Evolutionary conservation across 2,329 filamentous ascomycete genomes (phyloP).

Genomic region (Talaromyces verruculosus): DNA sequence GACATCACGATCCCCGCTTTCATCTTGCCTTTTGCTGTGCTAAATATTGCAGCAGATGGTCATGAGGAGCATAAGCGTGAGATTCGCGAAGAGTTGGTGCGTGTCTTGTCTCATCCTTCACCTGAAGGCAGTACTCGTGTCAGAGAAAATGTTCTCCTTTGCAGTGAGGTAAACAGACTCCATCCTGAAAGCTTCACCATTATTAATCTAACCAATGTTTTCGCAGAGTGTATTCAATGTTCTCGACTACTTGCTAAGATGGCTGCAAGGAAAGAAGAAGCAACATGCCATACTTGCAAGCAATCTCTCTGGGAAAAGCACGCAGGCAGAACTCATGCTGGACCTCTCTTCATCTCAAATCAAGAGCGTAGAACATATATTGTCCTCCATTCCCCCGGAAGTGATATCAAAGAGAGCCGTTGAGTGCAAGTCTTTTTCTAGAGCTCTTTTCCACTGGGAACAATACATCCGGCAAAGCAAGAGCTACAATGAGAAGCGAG

Average conservation of each 20-base stretch:
- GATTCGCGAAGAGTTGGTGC: slow-evolving; percentile 71
- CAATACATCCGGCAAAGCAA: slow-evolving; percentile 71
- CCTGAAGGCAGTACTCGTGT: slow-evolving; percentile 56
- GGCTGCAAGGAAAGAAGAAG: slow-evolving; percentile 77
- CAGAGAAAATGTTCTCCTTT: slow-evolving; percentile 75
- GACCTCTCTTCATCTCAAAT: slow-evolving; percentile 46
- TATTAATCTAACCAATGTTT: neutral
- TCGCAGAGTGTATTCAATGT: slow-evolving; percentile 79
- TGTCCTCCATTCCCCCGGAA: slow-evolving; percentile 68
- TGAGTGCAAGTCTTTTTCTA: slow-evolving; percentile 90
- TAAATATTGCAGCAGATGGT: slow-evolving; percentile 79
- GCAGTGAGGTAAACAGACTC: slow-evolving; percentile 68
- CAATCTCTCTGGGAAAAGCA: slow-evolving; percentile 30
- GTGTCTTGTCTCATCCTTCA: slow-evolving; percentile 68
- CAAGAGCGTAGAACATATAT: slow-evolving; percentile 68
- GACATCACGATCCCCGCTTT: slow-evolving; percentile 86
- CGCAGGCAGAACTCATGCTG: slow-evolving; percentile 32
- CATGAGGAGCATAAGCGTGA: slow-evolving; percentile 62
- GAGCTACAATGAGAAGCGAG: slow-evolving; percentile 34
- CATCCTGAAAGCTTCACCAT: neutral
- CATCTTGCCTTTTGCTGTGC: slow-evolving; percentile 78
- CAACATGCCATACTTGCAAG: slow-evolving; percentile 38
- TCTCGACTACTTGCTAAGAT: slow-evolving; percentile 86
- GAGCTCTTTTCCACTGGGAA: slow-evolving; percentile 92
- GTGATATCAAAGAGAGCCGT: slow-evolving; percentile 79